Conservation (phyloP, 2,329 filamentous ascomycete species). For the Hypoxylon sp. region DNA sequence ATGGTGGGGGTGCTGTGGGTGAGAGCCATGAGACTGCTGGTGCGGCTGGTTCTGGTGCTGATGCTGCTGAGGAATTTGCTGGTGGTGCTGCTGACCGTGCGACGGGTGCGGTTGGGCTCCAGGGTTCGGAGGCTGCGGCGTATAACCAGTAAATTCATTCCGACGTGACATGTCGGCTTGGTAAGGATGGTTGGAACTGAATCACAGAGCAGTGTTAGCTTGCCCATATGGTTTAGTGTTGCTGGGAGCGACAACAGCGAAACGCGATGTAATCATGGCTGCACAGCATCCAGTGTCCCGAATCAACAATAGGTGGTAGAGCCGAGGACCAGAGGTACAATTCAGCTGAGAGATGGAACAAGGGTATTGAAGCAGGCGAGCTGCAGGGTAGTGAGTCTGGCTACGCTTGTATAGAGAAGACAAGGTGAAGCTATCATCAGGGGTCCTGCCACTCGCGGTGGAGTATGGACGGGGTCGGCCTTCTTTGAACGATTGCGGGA, state of each 20-base stretch:
- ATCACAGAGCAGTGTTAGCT: constrained; percentile 58
- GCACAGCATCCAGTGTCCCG: constrained; percentile 40
- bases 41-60: constrained; percentile 57
- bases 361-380: constrained; percentile 33
- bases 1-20: constrained; percentile 52
- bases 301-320: constrained; percentile 24
- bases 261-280: constrained; percentile 46
- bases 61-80: constrained; percentile 55
- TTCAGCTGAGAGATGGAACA: constrained; percentile 28
- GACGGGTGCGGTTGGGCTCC: constrained; percentile 56
- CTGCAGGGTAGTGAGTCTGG: constrained; percentile 35
- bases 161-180: constrained; percentile 67
- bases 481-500: constrained; percentile 40
- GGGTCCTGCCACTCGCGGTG: constrained; percentile 41
- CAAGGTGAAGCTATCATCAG: constrained; percentile 47
- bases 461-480: constrained; percentile 36
- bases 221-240: constrained; percentile 41
- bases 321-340: constrained; percentile 13
- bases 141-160: constrained; percentile 58
- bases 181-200: constrained; percentile 64
- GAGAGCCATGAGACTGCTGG: constrained; percentile 47
- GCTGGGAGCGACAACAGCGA: constrained; percentile 42
- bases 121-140: constrained; percentile 50
- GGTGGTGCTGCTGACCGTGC: constrained; percentile 53
- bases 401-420: constrained; percentile 23